Base-by-base conservation (phyloP, 2,329 filamentous ascomycete species). In the Cladosporium sp. region DNA sequence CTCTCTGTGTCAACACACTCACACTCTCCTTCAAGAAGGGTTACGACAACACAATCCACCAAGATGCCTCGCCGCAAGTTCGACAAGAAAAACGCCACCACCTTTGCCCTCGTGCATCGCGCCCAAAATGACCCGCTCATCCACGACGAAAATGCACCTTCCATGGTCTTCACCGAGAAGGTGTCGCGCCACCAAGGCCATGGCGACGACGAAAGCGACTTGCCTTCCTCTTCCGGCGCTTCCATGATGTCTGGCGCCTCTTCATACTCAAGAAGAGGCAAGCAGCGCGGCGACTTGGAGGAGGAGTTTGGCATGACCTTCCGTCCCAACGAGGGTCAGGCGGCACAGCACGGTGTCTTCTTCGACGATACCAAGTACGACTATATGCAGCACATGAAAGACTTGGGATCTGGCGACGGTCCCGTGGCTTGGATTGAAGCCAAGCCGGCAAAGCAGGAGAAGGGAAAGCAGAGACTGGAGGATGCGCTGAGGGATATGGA, bases 321-420 rank as follows among this genome's bases (percentile, higher is more conserved):
- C 57, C 84, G 91, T 59, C 79, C 82, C 50, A 97, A 98, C 68
- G 93, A 98, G 70, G 94, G 94, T 61, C 91, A 98, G 72, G 93
- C 94, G 7, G 93, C 94, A 58, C 88, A 87, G 67, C 83, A 96
- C 70, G 93, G 93, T 56, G 82, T 98, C 57, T 98, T 87, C 76
- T 98, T 79, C 69, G 94, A 98, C 70, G 93, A 98, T 71, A 86
- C 88, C 57, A 81, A 88, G 64, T 98, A 98, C 71, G 93, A 98
- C 70, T 98, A 98, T 73, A 98, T 98, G 93, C 93, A 98, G 70
- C 93, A 98, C 70, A 75, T 98, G 78, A 86, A 90, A 49, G 93
- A 97, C 61, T 73, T 98, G 38, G 88, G 75, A 3, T 64, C 64
- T 2, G 71, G 79, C 5, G 70, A 68, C 4, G 58, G 57, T 25